A percentile compares a stretch with the other conserved stretches of the same genome.
phyloP scores from a whole-genome alignment of 2,329 filamentous ascomycete species.

The Diaporthe citriasiana region DNA sequence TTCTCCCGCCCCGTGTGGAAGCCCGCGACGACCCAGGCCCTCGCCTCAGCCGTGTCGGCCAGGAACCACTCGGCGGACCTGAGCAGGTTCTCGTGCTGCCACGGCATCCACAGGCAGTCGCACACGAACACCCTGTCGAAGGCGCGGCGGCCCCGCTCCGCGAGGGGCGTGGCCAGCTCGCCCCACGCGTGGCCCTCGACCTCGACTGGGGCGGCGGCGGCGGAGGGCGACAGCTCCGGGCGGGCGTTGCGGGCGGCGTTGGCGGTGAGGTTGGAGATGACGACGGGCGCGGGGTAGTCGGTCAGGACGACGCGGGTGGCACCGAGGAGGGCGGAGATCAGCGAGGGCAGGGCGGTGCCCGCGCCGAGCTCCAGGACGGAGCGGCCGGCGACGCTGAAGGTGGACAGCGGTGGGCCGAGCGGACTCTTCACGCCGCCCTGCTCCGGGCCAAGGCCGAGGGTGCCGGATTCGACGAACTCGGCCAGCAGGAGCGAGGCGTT shows the following conservation, averaged over 20 bases:
- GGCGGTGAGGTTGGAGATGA: constrained; percentile 69
- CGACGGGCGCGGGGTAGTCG: constrained; percentile 75
- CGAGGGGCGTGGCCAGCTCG: constrained; percentile 53
- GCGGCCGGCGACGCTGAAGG: constrained; percentile 65
- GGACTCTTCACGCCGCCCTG: neutral
- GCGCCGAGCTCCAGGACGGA: constrained; percentile 76
- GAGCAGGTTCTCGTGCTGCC: constrained; percentile 77
- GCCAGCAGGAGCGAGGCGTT: constrained; percentile 72
- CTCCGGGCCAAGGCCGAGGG: constrained; percentile 49
- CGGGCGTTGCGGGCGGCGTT: constrained; percentile 70
- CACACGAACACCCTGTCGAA: constrained; percentile 78
- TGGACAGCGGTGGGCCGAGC: constrained; percentile 38
- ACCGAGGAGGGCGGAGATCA: constrained; percentile 63
- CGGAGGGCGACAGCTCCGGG: constrained; percentile 51
- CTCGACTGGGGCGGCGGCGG: constrained; percentile 48
- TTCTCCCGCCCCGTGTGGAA: constrained; percentile 80
- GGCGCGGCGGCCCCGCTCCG: constrained; percentile 47
- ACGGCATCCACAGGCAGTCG: constrained; percentile 83
- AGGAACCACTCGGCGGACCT: constrained; percentile 75
- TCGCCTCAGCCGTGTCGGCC: constrained; percentile 56
- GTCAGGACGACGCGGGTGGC: constrained; percentile 69
- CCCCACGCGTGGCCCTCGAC: constrained; percentile 78
- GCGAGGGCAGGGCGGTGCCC: constrained; percentile 70
- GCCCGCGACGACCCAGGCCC: constrained; percentile 76
- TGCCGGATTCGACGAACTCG: constrained; percentile 67